Percentiles rank a stretch among this genome's conserved stretches.
phyloP scores from a whole-genome alignment of 371 early-diverging fungal genomes.

The Neoconidiobolus thromboides region DNA sequence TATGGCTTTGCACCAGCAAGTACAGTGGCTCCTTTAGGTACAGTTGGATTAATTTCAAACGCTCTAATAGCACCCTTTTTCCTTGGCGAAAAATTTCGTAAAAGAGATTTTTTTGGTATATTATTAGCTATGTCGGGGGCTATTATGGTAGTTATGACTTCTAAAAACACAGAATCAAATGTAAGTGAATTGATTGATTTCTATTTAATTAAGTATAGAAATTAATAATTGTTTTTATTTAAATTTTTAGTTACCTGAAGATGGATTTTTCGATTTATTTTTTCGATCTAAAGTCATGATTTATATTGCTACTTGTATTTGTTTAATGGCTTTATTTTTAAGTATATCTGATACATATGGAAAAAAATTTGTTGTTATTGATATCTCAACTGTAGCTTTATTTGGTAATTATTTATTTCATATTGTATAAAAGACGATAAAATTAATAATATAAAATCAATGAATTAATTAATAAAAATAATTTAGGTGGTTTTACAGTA shows the following conservation, averaged over 20 bases:
- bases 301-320: slow-evolving; percentile 29
- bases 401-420: slow-evolving; percentile 26
- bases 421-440: neutral
- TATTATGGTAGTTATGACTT: slow-evolving; percentile 39
- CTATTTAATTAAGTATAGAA: neutral
- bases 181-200: slow-evolving; percentile 13
- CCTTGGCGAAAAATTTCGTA: slow-evolving; percentile 41
- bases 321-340: slow-evolving; percentile 18
- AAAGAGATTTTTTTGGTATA: slow-evolving; percentile 43
- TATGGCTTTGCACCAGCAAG: slow-evolving; percentile 71
- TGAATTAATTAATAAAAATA: neutral
- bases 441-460: neutral
- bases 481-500: slow-evolving; percentile 55
- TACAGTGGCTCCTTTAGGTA: slow-evolving; percentile 59
- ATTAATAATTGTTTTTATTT: neutral
- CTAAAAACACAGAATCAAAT: slow-evolving; percentile 33
- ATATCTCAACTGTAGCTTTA: slow-evolving; percentile 45
- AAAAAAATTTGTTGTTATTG: slow-evolving; percentile 36
- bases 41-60: slow-evolving; percentile 47
- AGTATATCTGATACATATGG: slow-evolving; percentile 33
- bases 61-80: slow-evolving; percentile 52
- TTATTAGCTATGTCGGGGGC: slow-evolving; percentile 47
- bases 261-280: slow-evolving; percentile 28
- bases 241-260: slow-evolving; percentile 27
- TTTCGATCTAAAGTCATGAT: slow-evolving; percentile 32